These are phyloP conservation scores for Quercus parvula DNA, from an alignment of 306 rosid species.

Conservation along the genomic window DNA sequence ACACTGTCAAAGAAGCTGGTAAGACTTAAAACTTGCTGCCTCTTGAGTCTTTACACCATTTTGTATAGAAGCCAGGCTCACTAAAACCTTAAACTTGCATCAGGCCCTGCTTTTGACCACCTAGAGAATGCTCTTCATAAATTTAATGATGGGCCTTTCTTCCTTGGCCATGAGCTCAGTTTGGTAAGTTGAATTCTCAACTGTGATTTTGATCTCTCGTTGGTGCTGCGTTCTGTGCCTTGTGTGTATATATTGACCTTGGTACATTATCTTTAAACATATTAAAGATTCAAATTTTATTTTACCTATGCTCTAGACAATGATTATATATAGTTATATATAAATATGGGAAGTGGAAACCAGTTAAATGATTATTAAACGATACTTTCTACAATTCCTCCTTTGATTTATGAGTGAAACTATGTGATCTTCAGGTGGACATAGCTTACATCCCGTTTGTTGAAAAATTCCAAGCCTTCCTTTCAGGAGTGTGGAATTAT, in stretches of 20 bases:
- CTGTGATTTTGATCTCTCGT: no score
- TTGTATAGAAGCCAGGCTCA: not conserved
- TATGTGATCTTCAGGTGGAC: conserved; percentile 53
- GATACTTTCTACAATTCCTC: not conserved
- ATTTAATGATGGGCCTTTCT: conserved; percentile 77
- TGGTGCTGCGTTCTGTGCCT: no score
- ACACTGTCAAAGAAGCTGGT: conserved; percentile 40
- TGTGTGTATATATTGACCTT: no score
- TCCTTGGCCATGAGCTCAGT: no score
- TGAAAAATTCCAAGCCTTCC: conserved; percentile 57
- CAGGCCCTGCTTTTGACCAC: conserved; percentile 64
- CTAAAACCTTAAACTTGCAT: conserved; percentile 4
- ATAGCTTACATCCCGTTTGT: conserved; percentile 56
- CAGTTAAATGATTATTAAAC: not conserved
- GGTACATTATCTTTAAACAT: no score
- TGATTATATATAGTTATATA: no score
- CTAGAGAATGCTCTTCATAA: conserved; percentile 73
- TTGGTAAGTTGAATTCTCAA: no score
- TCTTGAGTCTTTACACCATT: not conserved
- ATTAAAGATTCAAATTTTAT: no score
- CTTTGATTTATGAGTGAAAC: conserved; percentile 5
- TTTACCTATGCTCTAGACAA: no score
- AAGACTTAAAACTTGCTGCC: conserved; percentile 8
- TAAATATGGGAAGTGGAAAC: not conserved
- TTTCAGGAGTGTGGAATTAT: conserved; percentile 37